Conservation (phyloP, 306 rosid species). For the Cucurbita maxima region DNA sequence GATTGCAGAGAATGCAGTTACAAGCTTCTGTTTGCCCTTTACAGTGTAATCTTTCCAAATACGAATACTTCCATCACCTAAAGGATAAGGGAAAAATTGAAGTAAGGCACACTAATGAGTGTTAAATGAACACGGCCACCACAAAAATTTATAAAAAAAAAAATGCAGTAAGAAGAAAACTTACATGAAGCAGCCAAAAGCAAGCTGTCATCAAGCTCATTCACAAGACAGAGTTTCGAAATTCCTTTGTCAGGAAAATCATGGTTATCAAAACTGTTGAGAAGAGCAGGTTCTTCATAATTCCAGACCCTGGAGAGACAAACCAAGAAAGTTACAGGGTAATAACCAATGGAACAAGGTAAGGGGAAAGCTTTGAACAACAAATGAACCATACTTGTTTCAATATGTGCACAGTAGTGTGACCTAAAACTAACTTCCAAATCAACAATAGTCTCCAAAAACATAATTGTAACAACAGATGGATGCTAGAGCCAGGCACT, state of each 20-base stretch:
- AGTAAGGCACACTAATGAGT: constrained; percentile 6
- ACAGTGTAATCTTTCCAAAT: constrained; percentile 81
- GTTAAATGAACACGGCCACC: background rate
- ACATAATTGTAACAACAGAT: background rate
- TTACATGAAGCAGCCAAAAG: constrained; percentile 97
- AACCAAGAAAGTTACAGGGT: background rate
- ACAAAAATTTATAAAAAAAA: constrained; percentile 1
- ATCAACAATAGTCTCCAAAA: background rate
- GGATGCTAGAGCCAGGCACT: background rate
- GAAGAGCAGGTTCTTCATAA: constrained; percentile 62
- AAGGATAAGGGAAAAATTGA: constrained; percentile 4
- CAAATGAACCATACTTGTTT: background rate
- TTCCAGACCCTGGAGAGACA: constrained; percentile 62
- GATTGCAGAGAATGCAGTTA: constrained; percentile 87
- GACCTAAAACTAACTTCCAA: background rate
- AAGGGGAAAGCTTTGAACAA: constrained; percentile 5
- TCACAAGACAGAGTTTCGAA: constrained; percentile 80
- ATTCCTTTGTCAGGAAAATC: constrained; percentile 87
- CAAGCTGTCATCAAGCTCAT: constrained; percentile 93
- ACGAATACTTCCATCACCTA: constrained; percentile 85
- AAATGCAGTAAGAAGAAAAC: constrained; percentile 7
- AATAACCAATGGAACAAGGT: constrained; percentile 2
- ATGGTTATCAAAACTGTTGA: constrained; percentile 84
- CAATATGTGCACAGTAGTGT: background rate
- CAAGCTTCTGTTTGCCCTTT: constrained; percentile 79